Base-by-base conservation (phyloP, 2,329 filamentous ascomycete genomes). In the Neonectria hederae region DNA sequence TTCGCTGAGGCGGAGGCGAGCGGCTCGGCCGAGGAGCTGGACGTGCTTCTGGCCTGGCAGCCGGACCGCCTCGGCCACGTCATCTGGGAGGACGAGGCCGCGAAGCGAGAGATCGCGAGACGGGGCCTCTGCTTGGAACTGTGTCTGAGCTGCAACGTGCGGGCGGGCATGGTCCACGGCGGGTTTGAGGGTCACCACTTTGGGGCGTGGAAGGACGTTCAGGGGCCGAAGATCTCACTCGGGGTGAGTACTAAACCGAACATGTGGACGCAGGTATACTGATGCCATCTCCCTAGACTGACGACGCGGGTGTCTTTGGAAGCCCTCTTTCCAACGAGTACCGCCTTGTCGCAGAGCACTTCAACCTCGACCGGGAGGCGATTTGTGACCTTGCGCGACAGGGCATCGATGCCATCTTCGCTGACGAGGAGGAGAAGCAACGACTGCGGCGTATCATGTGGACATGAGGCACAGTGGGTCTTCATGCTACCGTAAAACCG, bases 281-380 rank as follows among this genome's bases (percentile, higher is more conserved):
- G 26, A 73, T 11, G 7, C 1, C 11, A 17, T 17, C 53, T 45
- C 7, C 45, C 5, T 65, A 94, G 91, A 96, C 92, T 1, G 93
- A 96, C 74, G 92, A 96, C 72, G 90, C 95, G 10, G 93, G 92
- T 2, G 88, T 96, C 22, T 96, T 96, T 72, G 90, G 89, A 54
- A 94, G 91, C 73, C 83, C 87, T 0, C 78, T 94, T 4, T 94
- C 91, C 0, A 89, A 93, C 69, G 93, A 97, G 76, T 95, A 94
- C 76, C 80, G 83, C 8, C 85, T 96, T 2, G 90, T 91, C 4
- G 89, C 90, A 1, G 78, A 89, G 68, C 88, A 94, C 74, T 96
- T 96, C 72, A 75, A 78, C 0, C 82, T 96, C 7, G 75, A 72
- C 13, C 76, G 75, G 3, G 62, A 73, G 5, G 81, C 84, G 17